phyloP scores from a whole-genome alignment of 2,329 filamentous ascomycete genomes.

The Sclerotinia spermophila region DNA sequence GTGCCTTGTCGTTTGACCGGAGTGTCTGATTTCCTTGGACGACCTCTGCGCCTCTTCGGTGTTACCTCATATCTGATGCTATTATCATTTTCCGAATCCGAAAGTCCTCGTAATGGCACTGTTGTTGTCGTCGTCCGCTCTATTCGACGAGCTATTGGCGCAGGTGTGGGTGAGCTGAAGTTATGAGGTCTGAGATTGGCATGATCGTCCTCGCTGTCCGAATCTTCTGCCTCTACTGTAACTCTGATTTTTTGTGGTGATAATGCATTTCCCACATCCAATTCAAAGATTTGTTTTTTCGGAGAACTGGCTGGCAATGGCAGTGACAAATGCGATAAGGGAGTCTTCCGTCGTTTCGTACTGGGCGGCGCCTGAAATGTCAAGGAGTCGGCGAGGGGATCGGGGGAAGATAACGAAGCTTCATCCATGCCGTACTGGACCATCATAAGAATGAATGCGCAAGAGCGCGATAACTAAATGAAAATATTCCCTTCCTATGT shows the following conservation, averaged over 20 bases:
- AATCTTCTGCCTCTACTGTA: constrained; percentile 37
- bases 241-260: constrained; percentile 38
- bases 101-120: constrained; percentile 36
- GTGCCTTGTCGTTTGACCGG: constrained; percentile 35
- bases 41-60: constrained; percentile 41
- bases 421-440: constrained; percentile 25
- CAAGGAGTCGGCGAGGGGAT: constrained; percentile 36
- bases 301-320: constrained; percentile 34
- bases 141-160: constrained; percentile 25
- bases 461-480: constrained; percentile 1
- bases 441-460: constrained; percentile 14
- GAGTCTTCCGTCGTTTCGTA: constrained; percentile 30
- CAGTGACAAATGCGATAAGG: constrained; percentile 27
- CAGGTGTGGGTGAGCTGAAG: constrained; percentile 26
- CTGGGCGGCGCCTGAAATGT: constrained; percentile 32
- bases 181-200: constrained; percentile 20
- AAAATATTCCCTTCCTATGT: background rate
- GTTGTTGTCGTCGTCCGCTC: constrained; percentile 36
- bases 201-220: constrained; percentile 30
- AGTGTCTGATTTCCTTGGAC: constrained; percentile 43
- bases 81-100: constrained; percentile 33
- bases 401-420: constrained; percentile 35
- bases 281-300: constrained; percentile 37
- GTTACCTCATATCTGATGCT: constrained; percentile 34
- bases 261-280: constrained; percentile 37